phyloP scores from a whole-genome alignment of 2,329 filamentous ascomycete genomes.

The Xylariaceae sp. region DNA sequence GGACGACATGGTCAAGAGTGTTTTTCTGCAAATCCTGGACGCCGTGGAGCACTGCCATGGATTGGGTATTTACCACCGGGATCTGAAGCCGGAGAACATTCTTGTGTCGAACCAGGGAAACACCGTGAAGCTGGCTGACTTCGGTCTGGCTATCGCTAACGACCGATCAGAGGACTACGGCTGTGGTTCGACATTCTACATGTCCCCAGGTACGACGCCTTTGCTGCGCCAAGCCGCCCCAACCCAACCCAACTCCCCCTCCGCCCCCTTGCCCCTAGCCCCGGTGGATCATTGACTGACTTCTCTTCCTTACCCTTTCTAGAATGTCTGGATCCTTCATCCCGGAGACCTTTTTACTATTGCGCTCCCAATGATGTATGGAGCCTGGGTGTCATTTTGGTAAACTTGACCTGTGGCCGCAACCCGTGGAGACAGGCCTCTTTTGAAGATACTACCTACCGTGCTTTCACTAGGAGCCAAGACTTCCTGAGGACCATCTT shows the following conservation, averaged over 20 bases:
- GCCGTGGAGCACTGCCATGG: slow-evolving; percentile 94
- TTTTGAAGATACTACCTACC: slow-evolving; percentile 88
- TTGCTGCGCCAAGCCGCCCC: slow-evolving; percentile 13
- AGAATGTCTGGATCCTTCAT: slow-evolving; percentile 85
- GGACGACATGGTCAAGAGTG: slow-evolving; percentile 77
- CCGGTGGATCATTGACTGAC: slow-evolving; percentile 21
- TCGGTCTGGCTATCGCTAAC: slow-evolving; percentile 86
- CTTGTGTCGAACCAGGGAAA: slow-evolving; percentile 82
- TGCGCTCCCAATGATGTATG: slow-evolving; percentile 96
- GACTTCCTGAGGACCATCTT: slow-evolving; percentile 90
- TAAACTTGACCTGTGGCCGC: slow-evolving; percentile 94
- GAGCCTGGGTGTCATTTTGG: slow-evolving; percentile 95
- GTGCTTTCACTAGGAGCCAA: slow-evolving; percentile 77
- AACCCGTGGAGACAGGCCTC: slow-evolving; percentile 99
- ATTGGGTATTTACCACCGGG: slow-evolving; percentile 90
- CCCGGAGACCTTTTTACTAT: slow-evolving; percentile 72
- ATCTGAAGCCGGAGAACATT: slow-evolving; percentile 97
- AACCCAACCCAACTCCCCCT: background rate
- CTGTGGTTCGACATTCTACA: slow-evolving; percentile 98
- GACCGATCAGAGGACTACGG: slow-evolving; percentile 87
- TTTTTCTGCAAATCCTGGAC: slow-evolving; percentile 93
- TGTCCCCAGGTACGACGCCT: slow-evolving; percentile 82
- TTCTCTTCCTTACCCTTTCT: slow-evolving; percentile 23
- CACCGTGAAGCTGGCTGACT: slow-evolving; percentile 94
- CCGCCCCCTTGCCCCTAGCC: no score